Evolutionary conservation across 2,329 filamentous ascomycete genomes (phyloP).

Genomic region (Dendryphion nanum): DNA sequence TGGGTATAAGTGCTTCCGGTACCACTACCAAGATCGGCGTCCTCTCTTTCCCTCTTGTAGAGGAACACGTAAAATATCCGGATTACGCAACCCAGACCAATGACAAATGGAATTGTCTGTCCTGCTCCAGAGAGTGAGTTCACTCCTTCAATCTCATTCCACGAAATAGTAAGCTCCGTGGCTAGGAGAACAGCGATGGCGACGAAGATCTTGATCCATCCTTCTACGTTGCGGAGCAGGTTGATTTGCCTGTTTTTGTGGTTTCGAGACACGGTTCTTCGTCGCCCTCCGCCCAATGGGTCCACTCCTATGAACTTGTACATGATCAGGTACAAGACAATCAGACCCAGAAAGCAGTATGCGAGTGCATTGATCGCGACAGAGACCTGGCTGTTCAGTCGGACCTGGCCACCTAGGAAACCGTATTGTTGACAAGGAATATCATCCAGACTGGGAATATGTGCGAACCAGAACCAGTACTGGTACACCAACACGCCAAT

Average conservation of each 20-base stretch:
- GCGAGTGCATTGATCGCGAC: constrained; percentile 12
- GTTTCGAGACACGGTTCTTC: constrained; percentile 4
- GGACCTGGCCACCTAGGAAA: constrained; percentile 15
- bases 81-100: constrained; percentile 11
- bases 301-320: constrained; percentile 6
- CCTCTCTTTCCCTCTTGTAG: background rate
- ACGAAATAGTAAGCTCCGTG: constrained; percentile 16
- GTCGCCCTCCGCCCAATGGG: constrained; percentile 1
- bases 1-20: too few relatives aligned
- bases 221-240: constrained; percentile 12
- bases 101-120: constrained; percentile 20
- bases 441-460: constrained; percentile 11
- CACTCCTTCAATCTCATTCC: constrained; percentile 16
- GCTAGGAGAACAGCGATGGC: constrained; percentile 11
- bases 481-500: constrained; percentile 14
- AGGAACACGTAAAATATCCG: constrained; percentile 15
- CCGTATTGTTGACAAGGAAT: constrained; percentile 18
- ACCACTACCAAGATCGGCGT: too few relatives aligned
- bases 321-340: constrained; percentile 12
- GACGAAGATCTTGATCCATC: constrained; percentile 11
- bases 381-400: constrained; percentile 15
- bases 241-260: constrained; percentile 8
- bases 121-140: constrained; percentile 11
- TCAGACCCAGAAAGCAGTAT: constrained; percentile 14
- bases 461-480: constrained; percentile 20